Evolutionary conservation across 352 stramenopile genomes (phyloP).

Genomic region (Heterotrichella gracilis): DNA sequence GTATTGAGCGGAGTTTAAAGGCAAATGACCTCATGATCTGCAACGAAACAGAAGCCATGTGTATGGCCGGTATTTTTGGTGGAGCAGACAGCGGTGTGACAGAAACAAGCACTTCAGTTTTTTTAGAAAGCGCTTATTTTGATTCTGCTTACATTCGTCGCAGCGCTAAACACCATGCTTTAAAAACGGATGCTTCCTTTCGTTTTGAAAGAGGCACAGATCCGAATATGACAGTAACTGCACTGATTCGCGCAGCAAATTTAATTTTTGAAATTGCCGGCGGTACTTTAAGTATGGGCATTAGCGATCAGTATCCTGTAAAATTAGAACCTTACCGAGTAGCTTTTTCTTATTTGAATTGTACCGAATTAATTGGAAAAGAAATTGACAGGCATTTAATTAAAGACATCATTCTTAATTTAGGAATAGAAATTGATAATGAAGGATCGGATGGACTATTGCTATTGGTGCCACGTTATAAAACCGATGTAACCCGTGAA

Average conservation of each 20-base stretch:
- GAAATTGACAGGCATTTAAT: background rate
- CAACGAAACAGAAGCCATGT: background rate
- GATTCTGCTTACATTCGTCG: background rate
- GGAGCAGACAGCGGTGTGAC: background rate
- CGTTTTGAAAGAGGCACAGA: background rate
- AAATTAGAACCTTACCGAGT: background rate
- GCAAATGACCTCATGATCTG: background rate
- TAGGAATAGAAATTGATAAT: background rate
- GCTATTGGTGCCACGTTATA: background rate
- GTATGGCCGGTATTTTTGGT: background rate
- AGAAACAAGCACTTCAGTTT: background rate
- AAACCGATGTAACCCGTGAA: background rate
- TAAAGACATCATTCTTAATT: conserved; percentile 10
- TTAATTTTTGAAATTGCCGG: background rate
- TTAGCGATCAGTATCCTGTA: background rate
- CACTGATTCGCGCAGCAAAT: background rate
- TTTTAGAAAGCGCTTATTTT: conserved; percentile 3
- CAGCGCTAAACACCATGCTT: background rate
- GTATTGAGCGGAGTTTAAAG: background rate
- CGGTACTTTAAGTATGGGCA: background rate
- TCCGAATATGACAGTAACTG: background rate
- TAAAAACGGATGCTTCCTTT: background rate
- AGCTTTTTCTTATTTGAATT: conserved; percentile 6
- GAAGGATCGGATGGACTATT: background rate
- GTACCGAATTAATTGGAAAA: background rate